A percentile compares a stretch with the other conserved stretches of the same genome.
Evolutionary conservation across 169 alveolate species (phyloP).

Genomic region (Eimeria tenella): DNA sequence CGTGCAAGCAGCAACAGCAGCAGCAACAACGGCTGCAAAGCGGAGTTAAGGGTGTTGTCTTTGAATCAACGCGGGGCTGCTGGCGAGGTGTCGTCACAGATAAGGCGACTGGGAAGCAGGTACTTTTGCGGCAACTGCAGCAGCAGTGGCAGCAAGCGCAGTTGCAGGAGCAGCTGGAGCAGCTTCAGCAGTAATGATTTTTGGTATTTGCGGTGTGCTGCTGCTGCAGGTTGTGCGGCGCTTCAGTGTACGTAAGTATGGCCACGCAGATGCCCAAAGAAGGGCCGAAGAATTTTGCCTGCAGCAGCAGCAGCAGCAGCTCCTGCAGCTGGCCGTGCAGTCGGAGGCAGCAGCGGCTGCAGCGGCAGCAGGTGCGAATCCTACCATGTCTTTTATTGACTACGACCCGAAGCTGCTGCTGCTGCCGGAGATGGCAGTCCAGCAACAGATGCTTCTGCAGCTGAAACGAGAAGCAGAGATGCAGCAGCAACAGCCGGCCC

Average conservation of each 20-base stretch:
- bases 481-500: conserved; percentile 30
- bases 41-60: conserved; percentile 50
- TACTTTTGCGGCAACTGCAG: neutral
- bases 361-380: conserved; percentile 8
- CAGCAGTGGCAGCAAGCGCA: neutral
- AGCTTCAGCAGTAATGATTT: neutral
- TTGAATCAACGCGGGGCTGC: conserved; percentile 56
- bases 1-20: neutral
- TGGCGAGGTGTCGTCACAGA: conserved; percentile 60
- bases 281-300: conserved; percentile 51
- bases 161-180: neutral
- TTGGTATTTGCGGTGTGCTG: neutral
- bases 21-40: conserved; percentile 33
- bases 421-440: conserved; percentile 13
- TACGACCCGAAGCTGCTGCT: conserved; percentile 51
- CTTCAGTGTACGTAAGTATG: conserved; percentile 43
- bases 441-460: conserved; percentile 46
- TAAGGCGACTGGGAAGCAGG: conserved; percentile 59
- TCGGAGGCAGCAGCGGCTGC: neutral
- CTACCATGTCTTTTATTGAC: neutral
- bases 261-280: conserved; percentile 45
- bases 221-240: conserved; percentile 43
- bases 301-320: conserved; percentile 62
- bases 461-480: conserved; percentile 31
- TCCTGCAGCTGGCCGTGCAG: neutral